Evolutionary conservation across 805 yeast genomes (phyloP), one percentile per base, ranked within the genome.

Genomic region (Sugiyamaella floridensis): DNA sequence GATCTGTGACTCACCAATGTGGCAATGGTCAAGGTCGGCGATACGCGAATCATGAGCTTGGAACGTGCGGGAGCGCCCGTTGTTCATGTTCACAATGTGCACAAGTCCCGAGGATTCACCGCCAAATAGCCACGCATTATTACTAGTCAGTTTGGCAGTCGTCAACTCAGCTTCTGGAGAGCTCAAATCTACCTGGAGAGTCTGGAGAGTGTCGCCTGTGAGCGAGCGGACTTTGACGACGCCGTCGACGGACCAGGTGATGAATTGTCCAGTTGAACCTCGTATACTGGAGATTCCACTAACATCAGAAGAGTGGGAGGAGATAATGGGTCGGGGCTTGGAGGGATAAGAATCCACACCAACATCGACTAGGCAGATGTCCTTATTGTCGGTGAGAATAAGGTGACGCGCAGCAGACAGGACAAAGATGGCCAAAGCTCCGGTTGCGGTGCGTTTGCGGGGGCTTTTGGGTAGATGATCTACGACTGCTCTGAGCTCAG

Each of bases 241-340:
- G 11, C 60, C 62, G 34, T 58, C 60, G 1, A 53, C 41, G 2
- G 62, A 55, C 62, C 62, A 58, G 8, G 62, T 55, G 5, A 58
- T 44, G 19, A 57, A 50, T 11, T 32, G 37, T 10, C 37, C 26
- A 4, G 26, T 32, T 10, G 37, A 32, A 3, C 37, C 37, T 8
- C n/a, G 37, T 11, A 32, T 32, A 10, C 44, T 34, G 3, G 51
- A 4, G 18, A 57, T 49, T 15, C 60, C 60, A 5, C 45, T 29
- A 16, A 57, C 26, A 15, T 50, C 56, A 16, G 47, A 43, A 2
- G 55, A 42, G 29, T 55, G 58, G 2, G 56, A 43, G 19, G 41
- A 29, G 26, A 16, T 32, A 16, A 45, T 22, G 10, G n/a, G 26
- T 4, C 26, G 46, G 8, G 16, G n/a, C 15, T 42, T 22, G 12